Base-by-base conservation (phyloP, 2,329 filamentous ascomycete species). In the Madurella fahalii region DNA sequence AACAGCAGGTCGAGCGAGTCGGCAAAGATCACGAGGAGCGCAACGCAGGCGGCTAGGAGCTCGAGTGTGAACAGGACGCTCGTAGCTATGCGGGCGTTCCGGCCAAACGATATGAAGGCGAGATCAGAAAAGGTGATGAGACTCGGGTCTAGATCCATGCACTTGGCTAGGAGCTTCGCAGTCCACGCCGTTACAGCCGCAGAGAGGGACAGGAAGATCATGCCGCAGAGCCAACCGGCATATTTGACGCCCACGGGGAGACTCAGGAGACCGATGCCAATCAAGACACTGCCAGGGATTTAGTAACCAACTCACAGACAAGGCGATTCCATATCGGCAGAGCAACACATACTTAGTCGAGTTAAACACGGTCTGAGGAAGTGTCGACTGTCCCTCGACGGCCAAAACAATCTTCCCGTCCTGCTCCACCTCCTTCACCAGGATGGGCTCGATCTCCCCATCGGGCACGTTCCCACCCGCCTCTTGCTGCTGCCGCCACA, bases 331-430 rank as follows among this genome's bases (percentile, higher is more conserved):
- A 53, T 32, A n/a, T 1, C 11, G 31, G 25, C 25, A 25, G 25
- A 25, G 5, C 34, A 15, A 31, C 4, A 60, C 71, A 57, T 61
- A 76, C 73, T 96, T 96, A 68, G 93, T 93, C 2, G 90, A 95
- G 72, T 99, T 99, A 77, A 97, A 95, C 58, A 96, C 82, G 7
- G 93, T 97, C 74, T 97, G 93, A 0, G 91, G 91, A 15, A 97
- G 78, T 1, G 93, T 99, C n/a, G 90, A 95, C 73, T 95, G 91
- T 40, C 93, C 93, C 58, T 95, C 87, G 2, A 96, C 85, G 2
- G 93, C 82, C 63, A 93, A 82, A 53, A 96, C 83, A 46, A 93
- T 82, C 66, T 87, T 90, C 41, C 94, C 90, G 61, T 94, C 90
- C 64, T 94, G 89, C 68, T 95, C 89, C 12, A 96, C 81, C 69